phyloP scores from a whole-genome alignment of 1,284 basidiomycete genomes.

The Apiotrichum sp. region DNA sequence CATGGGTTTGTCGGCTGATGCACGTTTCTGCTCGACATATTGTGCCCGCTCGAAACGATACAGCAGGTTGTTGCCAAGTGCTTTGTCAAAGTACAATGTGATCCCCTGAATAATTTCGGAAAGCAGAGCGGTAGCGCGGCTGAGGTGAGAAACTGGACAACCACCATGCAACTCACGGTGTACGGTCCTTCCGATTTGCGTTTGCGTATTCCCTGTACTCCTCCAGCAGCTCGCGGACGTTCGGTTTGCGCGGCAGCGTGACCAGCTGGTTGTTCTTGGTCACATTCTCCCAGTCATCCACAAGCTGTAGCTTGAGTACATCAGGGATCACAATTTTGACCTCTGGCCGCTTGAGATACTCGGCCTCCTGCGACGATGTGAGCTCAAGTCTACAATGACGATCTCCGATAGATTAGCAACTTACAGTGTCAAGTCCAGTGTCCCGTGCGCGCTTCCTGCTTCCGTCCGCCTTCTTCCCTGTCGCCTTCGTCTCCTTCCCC shows the following conservation, averaged over 20 bases:
- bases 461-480: conserved; percentile 47
- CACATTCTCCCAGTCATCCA: conserved; percentile 97
- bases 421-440: conserved; percentile 38
- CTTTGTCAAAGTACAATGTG: conserved; percentile 88
- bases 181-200: conserved; percentile 49
- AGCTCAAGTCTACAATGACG: not conserved
- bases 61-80: conserved; percentile 80
- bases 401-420: conserved; percentile 5
- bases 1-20: conserved; percentile 72
- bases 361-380: conserved; percentile 45
- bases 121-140: conserved; percentile 55
- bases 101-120: conserved; percentile 82
- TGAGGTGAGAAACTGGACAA: conserved; percentile 31
- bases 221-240: conserved; percentile 68
- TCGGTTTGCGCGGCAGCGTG: conserved; percentile 73
- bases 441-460: conserved; percentile 49
- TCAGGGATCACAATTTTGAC: conserved; percentile 89
- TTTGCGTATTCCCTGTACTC: conserved; percentile 68
- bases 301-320: conserved; percentile 75
- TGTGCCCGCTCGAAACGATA: conserved; percentile 93
- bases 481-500: conserved; percentile 34
- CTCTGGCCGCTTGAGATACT: conserved; percentile 67
- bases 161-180: conserved; percentile 38
- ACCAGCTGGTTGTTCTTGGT: conserved; percentile 95
- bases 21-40: conserved; percentile 74